Evolutionary conservation across 495 filamentous ascomycete species (phyloP).

Genomic region (Aspergillus sclerotiicarbonarius): DNA sequence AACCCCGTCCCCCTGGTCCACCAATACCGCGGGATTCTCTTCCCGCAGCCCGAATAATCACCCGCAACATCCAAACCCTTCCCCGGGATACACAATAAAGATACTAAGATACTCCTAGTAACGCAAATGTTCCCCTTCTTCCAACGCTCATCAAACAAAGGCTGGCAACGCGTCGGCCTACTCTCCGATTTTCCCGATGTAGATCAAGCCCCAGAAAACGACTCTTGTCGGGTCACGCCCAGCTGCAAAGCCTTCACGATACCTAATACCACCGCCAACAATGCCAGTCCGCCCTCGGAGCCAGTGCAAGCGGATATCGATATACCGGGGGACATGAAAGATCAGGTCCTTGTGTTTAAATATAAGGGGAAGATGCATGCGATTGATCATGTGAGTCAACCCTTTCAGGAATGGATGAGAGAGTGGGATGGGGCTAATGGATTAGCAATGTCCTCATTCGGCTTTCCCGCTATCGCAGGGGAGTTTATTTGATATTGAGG

Average conservation of each 20-base stretch:
- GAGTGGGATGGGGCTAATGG: background rate
- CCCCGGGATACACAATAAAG: too few relatives aligned
- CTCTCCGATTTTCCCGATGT: slow-evolving; percentile 52
- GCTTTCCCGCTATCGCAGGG: slow-evolving; percentile 56
- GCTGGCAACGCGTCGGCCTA: slow-evolving; percentile 43
- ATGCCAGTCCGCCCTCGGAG: slow-evolving; percentile 19
- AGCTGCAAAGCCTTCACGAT: slow-evolving; percentile 58
- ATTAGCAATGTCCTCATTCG: slow-evolving; percentile 60
- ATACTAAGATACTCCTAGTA: too few relatives aligned
- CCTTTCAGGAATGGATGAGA: background rate
- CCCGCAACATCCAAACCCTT: too few relatives aligned
- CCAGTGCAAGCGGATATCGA: slow-evolving; percentile 38
- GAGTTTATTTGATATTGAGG: slow-evolving; percentile 60
- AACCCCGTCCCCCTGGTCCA: too few relatives aligned
- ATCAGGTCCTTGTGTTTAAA: slow-evolving; percentile 59
- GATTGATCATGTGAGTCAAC: slow-evolving; percentile 54
- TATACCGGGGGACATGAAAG: slow-evolving; percentile 44
- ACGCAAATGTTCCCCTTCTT: slow-evolving; percentile 13
- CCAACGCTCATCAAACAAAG: slow-evolving; percentile 8
- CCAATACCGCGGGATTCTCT: too few relatives aligned
- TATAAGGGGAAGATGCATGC: slow-evolving; percentile 58
- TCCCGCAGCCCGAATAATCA: too few relatives aligned
- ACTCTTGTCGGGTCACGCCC: slow-evolving; percentile 29
- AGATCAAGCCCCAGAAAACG: slow-evolving; percentile 29
- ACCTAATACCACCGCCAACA: slow-evolving; percentile 39